Conservation (phyloP, 163 green algal species). For the Scenedesmus sp. region DNA sequence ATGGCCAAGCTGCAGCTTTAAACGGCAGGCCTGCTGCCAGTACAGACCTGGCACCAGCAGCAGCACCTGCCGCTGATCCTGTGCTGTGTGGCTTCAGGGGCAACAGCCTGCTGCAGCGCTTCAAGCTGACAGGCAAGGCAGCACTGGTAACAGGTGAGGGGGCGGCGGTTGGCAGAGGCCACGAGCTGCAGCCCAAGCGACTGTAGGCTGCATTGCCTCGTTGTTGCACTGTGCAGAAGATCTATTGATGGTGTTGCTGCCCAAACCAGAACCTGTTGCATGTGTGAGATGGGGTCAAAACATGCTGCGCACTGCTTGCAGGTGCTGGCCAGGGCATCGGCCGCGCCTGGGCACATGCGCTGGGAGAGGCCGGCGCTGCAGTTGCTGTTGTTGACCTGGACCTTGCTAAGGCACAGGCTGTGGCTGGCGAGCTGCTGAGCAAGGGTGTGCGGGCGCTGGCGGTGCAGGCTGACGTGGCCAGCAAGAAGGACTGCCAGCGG, state of each 20-base stretch:
- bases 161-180: background rate
- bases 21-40: background rate
- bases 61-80: constrained; percentile 45
- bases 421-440: constrained; percentile 55
- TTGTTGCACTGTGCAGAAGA: no score
- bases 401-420: constrained; percentile 48
- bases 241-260: no score
- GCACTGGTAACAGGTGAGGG: constrained; percentile 63
- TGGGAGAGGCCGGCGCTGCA: constrained; percentile 65
- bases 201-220: no score
- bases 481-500: constrained; percentile 61
- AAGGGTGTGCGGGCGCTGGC: constrained; percentile 63
- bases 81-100: constrained; percentile 46
- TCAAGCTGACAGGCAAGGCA: constrained; percentile 64
- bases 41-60: constrained; percentile 44
- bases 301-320: constrained; percentile 16
- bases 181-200: no score
- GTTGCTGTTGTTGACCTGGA: constrained; percentile 66
- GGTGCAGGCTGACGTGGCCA: constrained; percentile 62
- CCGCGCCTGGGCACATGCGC: constrained; percentile 60
- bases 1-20: background rate
- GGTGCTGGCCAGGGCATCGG: constrained; percentile 68
- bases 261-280: background rate
- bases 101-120: constrained; percentile 61
- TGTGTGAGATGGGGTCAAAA: background rate